Evolutionary conservation across 2,329 filamentous ascomycete species (phyloP).

Genomic region (Thielaviopsis populi): DNA sequence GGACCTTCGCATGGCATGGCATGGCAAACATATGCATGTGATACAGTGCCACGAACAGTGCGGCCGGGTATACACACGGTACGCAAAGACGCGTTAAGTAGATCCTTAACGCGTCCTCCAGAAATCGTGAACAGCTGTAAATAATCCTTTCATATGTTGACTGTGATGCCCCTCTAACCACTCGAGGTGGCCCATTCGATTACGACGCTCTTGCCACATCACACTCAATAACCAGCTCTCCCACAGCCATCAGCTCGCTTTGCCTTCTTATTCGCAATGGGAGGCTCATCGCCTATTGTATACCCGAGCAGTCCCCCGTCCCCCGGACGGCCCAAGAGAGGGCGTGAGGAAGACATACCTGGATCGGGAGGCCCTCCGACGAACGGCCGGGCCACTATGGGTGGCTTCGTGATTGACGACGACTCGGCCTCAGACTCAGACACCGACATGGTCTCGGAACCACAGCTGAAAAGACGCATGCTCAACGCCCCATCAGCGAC

Average conservation of each 20-base stretch:
- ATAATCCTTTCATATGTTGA: background rate
- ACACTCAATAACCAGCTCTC: background rate
- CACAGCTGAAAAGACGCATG: constrained; percentile 15
- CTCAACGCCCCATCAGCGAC: background rate
- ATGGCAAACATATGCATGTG: no score
- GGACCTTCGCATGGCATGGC: background rate
- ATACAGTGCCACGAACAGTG: background rate
- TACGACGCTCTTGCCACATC: background rate
- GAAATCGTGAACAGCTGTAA: constrained; percentile 1
- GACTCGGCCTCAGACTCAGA: constrained; percentile 16
- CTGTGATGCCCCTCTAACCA: background rate
- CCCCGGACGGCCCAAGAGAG: constrained; percentile 14
- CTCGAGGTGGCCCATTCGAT: background rate
- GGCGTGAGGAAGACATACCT: constrained; percentile 11
- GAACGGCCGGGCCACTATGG: background rate
- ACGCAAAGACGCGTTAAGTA: constrained; percentile 2
- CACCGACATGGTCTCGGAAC: background rate
- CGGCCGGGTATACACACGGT: rapidly evolving
- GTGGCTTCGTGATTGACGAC: constrained; percentile 17
- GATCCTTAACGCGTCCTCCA: constrained; percentile 4
- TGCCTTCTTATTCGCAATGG: background rate
- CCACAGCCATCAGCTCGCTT: background rate
- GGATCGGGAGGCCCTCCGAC: background rate
- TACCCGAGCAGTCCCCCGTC: constrained; percentile 17
- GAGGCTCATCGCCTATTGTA: constrained; percentile 16